phyloP scores from a whole-genome alignment of 257 asterid genomes.

The Paraleonurus japonicus region DNA sequence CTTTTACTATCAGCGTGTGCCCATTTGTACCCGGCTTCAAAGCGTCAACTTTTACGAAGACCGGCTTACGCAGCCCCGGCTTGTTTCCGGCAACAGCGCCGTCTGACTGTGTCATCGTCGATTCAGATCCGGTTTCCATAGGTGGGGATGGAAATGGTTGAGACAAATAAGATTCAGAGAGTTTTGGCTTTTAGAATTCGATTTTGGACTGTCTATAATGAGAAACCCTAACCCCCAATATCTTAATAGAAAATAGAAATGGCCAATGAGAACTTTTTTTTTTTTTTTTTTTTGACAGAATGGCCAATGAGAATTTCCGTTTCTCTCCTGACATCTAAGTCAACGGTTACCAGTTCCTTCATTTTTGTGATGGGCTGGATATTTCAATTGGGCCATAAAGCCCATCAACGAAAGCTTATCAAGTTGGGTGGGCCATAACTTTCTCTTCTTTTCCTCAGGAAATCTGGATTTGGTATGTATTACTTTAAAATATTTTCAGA shows the following conservation, averaged over 20 bases:
- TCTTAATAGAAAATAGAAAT: not conserved
- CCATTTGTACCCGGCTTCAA: conserved; percentile 76
- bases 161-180: not conserved
- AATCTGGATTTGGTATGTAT: no score
- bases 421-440: not conserved
- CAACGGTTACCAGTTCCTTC: not conserved
- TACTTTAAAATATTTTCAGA: no score
- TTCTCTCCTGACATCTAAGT: not conserved
- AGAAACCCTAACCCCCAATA: conserved; percentile 54
- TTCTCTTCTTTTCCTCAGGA: no score
- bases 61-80: conserved; percentile 70
- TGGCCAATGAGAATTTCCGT: not conserved
- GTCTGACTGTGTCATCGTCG: conserved; percentile 33
- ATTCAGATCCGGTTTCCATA: conserved; percentile 58
- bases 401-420: not conserved
- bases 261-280: not conserved
- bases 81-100: conserved; percentile 36
- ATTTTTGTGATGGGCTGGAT: conserved; percentile 1
- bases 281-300: no score
- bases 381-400: not conserved
- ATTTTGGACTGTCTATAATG: conserved; percentile 2
- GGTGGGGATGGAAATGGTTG: not conserved
- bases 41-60: conserved; percentile 60
- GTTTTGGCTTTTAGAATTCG: conserved; percentile 17
- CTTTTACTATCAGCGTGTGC: conserved; percentile 62